Conservation (phyloP, 495 filamentous ascomycete genomes). For the Cetradonia linearis region DNA sequence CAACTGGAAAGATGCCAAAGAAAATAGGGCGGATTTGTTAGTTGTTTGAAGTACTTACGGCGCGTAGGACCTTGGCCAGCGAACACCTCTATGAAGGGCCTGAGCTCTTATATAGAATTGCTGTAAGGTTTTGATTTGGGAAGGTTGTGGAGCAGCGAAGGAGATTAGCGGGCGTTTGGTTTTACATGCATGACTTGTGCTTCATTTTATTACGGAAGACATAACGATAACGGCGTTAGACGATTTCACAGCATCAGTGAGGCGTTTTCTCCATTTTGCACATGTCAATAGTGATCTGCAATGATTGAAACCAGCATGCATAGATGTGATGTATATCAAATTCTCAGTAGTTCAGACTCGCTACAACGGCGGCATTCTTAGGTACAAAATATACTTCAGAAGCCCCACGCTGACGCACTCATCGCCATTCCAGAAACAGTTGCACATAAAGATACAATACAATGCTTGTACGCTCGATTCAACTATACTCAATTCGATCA, state of each 20-base stretch:
- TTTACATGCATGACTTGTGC: background rate
- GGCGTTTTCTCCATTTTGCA: background rate
- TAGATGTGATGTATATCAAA: background rate
- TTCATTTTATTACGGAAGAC: background rate
- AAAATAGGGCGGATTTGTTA: no score
- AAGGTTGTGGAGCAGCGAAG: background rate
- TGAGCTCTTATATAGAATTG: no score
- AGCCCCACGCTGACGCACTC: background rate
- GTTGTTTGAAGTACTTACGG: no score
- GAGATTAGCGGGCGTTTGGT: background rate
- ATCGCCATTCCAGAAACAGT: background rate
- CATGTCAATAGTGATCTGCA: background rate
- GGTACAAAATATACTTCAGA: no score
- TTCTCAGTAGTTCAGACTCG: background rate
- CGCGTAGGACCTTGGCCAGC: no score
- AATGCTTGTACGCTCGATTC: slow-evolving; percentile 1
- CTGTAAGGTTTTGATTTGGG: no score
- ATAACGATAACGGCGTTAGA: background rate
- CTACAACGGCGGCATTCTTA: background rate
- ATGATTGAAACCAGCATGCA: background rate
- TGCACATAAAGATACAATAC: background rate
- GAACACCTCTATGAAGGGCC: no score
- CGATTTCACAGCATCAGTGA: background rate
- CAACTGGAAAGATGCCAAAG: no score
- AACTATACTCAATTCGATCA: background rate